phyloP scores from a whole-genome alignment of 768 basidiomycete species.

The Lactarius akahatsu region DNA sequence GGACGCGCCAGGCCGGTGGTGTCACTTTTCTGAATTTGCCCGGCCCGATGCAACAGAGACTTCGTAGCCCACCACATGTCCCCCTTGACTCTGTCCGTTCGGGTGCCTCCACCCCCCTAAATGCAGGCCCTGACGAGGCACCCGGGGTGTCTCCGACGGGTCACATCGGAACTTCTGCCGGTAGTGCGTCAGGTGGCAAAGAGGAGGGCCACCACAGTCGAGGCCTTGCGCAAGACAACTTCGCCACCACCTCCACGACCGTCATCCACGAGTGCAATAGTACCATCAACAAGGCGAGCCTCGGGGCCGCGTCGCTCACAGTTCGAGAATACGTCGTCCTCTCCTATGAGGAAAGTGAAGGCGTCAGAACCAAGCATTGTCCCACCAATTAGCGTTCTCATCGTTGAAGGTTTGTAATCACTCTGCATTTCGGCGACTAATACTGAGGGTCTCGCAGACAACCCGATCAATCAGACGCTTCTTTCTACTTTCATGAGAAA shows the following conservation, averaged over 20 bases:
- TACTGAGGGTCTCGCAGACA: constrained; percentile 55
- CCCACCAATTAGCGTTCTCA: constrained; percentile 95
- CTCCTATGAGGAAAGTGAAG: constrained; percentile 50
- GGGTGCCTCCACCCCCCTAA: background rate
- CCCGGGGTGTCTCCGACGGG: constrained; percentile 1
- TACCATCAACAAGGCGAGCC: constrained; percentile 35
- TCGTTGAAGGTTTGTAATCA: constrained; percentile 82
- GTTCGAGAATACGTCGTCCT: constrained; percentile 34
- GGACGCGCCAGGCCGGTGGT: constrained; percentile 13
- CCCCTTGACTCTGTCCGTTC: constrained; percentile 1
- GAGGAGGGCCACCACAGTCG: constrained; percentile 35
- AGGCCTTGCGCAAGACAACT: constrained; percentile 35
- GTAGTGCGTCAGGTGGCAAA: constrained; percentile 29
- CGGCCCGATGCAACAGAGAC: constrained; percentile 12
- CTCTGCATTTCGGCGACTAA: background rate
- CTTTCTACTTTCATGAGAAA: constrained; percentile 95
- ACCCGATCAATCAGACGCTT: constrained; percentile 97
- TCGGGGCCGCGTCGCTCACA: constrained; percentile 36
- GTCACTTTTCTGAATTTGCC: constrained; percentile 21
- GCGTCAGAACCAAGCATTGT: constrained; percentile 69
- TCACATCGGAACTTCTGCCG: background rate
- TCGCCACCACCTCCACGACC: constrained; percentile 39
- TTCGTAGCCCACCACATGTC: background rate
- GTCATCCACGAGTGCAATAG: constrained; percentile 31
- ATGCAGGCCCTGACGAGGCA: constrained; percentile 15